Base-by-base conservation (phyloP, 1,139 yeast genomes). In the Lipomyces yarrowii region DNA sequence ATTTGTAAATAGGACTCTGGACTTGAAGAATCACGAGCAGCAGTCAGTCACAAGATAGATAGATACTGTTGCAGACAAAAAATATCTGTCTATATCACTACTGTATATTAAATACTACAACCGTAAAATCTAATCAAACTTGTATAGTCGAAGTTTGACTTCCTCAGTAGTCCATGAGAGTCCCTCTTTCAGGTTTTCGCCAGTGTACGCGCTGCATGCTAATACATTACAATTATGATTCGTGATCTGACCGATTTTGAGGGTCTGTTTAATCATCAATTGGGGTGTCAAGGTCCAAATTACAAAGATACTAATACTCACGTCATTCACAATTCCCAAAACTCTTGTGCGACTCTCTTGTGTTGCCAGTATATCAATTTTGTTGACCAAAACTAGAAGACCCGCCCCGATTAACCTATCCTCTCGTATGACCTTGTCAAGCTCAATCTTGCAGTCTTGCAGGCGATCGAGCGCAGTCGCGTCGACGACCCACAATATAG, bases 401-500 rank as follows among this genome's bases (percentile, higher is more conserved):
- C 86, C 86, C 2, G 90, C 85, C 0, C 96, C 96, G 3, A 83
- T 79, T 42, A 93, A 79, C 58, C 90, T 81, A 70, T 90, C 94
- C 73, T 90, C 96, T 57, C 79, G 77, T 39, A 89, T 77, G 6
- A 90, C 85, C 64, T 83, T 85, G 56, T 82, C 79, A 56, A 93
- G 81, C 77, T 92, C 98, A 1, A 70, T 70, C 68, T 83, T 82
- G 69, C 90, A 89, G 76, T 89, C 96, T 21, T 78, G 74, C 42
- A 91, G 78, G 62, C 98, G 78, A 63, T 86, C 83, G 75, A 54
- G 87, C 85, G 69, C 48, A n/a, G 85, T 80, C 2, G 87, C 84
- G 77, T 94, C 98, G 11, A 93, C 84, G n/a, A 93, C 97, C 98
- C 98, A 93, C n/a, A 93, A 78, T 33, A 93, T 81, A 15, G 87